Base-by-base conservation (phyloP, 2,329 filamentous ascomycete species). In the Botryotinia globosa region DNA sequence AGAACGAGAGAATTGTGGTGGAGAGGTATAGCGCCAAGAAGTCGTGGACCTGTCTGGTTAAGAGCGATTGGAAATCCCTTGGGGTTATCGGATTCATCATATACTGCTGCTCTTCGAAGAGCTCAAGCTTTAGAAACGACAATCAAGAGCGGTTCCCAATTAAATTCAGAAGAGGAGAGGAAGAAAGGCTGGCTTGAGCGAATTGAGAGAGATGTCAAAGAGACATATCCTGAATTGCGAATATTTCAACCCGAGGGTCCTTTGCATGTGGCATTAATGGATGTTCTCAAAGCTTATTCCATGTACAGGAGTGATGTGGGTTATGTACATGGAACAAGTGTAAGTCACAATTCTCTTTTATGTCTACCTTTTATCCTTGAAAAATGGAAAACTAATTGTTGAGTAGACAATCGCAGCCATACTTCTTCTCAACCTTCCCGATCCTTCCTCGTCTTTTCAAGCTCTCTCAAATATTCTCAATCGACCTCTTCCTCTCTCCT, bases 301-400 rank as follows among this genome's bases (percentile, higher is more conserved):
- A 92, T 94, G 88, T 96, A 96, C 82, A 87, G 93, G 74, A 91
- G 90, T 76, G 93, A 96, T 79, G 91, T 95, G 78, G 92, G 92
- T 75, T 94, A 94, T 78, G 87, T 93, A 73, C 86, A 87, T 74
- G 92, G 92, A 71, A 92, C 91, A 76, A 92, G 94, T 79, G 90
- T 93, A 81, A 85, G 91, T 85, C 72, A 61, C 66, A 12, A 45
- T 14, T 58, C 8, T 8, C 66, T 25, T 65, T 51, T 42, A 67
- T 16, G 16, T 25, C 72, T 69, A 12, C 6, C 4, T 10, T n/a
- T 51, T 69, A 14, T 25, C 72, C 25, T 10, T 22, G 12, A 4
- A 29, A 37, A 69, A 69, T 61, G n/a, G 37, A 29, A 39, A 45
- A 8, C 67, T 62, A 32, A 48, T 56, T 34, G 73, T 56, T n/a